These are phyloP conservation scores for Fusarium sublunatum DNA, from an alignment of 2,329 filamentous ascomycete genomes.

Conservation along the genomic window DNA sequence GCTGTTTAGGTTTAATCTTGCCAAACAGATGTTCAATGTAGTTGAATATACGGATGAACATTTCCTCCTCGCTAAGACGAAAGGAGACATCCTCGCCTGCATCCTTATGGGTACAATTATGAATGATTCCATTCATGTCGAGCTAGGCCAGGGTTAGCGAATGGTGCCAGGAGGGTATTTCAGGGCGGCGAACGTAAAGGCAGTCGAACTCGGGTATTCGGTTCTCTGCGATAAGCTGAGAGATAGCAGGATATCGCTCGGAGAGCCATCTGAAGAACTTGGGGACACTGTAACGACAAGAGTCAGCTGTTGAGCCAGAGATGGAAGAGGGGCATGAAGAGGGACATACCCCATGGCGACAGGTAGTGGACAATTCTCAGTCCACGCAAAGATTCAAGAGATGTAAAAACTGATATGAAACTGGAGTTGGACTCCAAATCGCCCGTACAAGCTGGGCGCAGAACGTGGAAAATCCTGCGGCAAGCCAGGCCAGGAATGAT, in stretches of 20 bases:
- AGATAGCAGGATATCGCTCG: constrained; percentile 98
- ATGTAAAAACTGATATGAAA: constrained; percentile 11
- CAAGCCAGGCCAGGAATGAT: constrained; percentile 30
- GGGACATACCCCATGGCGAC: constrained; percentile 48
- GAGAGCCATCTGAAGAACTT: constrained; percentile 99
- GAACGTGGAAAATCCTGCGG: constrained; percentile 39
- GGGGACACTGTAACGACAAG: constrained; percentile 64
- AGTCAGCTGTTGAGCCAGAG: constrained; percentile 24
- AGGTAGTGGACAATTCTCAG: constrained; percentile 37
- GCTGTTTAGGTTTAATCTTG: constrained; percentile 97
- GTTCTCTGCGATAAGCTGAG: constrained; percentile 97
- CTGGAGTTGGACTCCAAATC: constrained; percentile 18
- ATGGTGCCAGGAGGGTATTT: constrained; percentile 25
- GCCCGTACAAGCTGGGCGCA: constrained; percentile 29
- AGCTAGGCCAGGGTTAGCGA: constrained; percentile 61
- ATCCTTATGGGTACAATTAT: constrained; percentile 99
- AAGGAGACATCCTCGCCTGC: constrained; percentile 86
- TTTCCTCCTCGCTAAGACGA: constrained; percentile 95
- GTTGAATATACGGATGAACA: constrained; percentile 99
- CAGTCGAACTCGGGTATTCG: constrained; percentile 99
- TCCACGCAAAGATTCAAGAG: constrained; percentile 31
- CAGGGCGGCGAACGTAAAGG: constrained; percentile 74
- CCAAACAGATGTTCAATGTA: constrained; percentile 99
- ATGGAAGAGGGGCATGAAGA: not conserved
- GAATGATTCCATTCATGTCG: constrained; percentile 99